Conservation (phyloP, 305 asterid species). For the Fraxinus latifolia region DNA sequence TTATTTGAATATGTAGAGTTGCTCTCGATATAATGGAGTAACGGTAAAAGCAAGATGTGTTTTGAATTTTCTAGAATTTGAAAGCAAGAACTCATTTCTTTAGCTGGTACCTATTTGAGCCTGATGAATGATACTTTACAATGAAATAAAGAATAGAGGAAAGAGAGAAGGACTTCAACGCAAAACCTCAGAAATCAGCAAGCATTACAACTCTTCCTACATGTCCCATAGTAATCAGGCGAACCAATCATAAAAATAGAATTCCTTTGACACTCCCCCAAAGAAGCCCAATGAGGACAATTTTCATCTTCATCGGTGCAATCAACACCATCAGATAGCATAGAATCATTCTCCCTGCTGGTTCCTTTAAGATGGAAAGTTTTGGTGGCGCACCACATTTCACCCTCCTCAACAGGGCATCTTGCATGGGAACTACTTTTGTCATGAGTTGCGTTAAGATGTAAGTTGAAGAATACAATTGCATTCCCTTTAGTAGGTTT, state of each 20-base stretch:
- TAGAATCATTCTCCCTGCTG: constrained; percentile 16
- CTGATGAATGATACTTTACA: background rate
- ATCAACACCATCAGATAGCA: constrained; percentile 24
- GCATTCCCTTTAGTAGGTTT: constrained; percentile 70
- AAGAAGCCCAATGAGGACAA: constrained; percentile 81
- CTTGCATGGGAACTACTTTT: constrained; percentile 53
- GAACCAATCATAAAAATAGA: constrained; percentile 82
- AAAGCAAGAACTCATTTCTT: background rate
- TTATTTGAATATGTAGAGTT: background rate
- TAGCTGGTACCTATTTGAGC: background rate
- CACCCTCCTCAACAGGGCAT: constrained; percentile 64
- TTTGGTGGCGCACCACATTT: constrained; percentile 73
- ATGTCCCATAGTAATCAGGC: constrained; percentile 78
- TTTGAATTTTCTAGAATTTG: background rate
- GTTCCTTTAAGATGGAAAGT: constrained; percentile 38
- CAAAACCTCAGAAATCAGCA: constrained; percentile 30
- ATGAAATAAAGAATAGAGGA: background rate
- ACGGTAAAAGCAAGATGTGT: background rate
- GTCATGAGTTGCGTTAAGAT: constrained; percentile 70
- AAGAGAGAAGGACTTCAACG: background rate
- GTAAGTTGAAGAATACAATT: constrained; percentile 56
- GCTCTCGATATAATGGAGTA: background rate
- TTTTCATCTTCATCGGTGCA: constrained; percentile 81
- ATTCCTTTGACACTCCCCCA: constrained; percentile 77
- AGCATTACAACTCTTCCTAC: constrained; percentile 85